Conservation (phyloP, 2,329 filamentous ascomycete genomes). For the Ciborinia camelliae region DNA sequence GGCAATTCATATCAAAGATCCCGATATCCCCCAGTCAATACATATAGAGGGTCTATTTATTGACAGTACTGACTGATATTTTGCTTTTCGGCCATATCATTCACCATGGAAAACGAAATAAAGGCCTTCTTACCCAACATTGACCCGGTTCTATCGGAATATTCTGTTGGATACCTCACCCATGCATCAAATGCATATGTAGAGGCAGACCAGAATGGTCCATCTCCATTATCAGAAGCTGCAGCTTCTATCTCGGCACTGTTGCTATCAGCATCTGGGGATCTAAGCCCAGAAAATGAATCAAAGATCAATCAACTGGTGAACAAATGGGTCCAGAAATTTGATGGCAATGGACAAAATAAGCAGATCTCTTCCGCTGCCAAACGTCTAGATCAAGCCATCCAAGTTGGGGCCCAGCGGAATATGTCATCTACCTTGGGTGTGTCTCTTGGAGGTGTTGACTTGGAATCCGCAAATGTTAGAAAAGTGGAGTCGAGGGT, state of each 20-base stretch:
- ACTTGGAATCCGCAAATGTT: slow-evolving; percentile 87
- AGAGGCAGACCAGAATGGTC: slow-evolving; percentile 66
- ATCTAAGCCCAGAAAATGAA: slow-evolving; percentile 68
- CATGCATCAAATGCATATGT: slow-evolving; percentile 86
- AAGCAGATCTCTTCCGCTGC: slow-evolving; percentile 71
- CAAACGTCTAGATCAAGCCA: slow-evolving; percentile 85
- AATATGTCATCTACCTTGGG: slow-evolving; percentile 96
- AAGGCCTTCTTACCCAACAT: slow-evolving; percentile 79
- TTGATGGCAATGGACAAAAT: slow-evolving; percentile 67
- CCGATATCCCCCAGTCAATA: background rate
- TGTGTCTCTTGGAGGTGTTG: slow-evolving; percentile 77
- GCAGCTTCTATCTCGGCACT: slow-evolving; percentile 82
- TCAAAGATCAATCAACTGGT: slow-evolving; percentile 78
- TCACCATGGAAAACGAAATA: slow-evolving; percentile 79
- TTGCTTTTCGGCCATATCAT: background rate
- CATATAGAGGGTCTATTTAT: background rate
- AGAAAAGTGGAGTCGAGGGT: slow-evolving; percentile 97
- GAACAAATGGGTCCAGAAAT: slow-evolving; percentile 81
- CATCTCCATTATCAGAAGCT: slow-evolving; percentile 79
- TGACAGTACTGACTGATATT: background rate
- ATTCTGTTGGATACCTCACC: slow-evolving; percentile 88
- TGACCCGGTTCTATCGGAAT: slow-evolving; percentile 85
- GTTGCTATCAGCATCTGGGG: slow-evolving; percentile 87
- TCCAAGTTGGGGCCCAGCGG: slow-evolving; percentile 88
- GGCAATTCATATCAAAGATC: slow-evolving; percentile 3